phyloP scores from a whole-genome alignment of 192 early-diverging fungal species.

The Chytriomyces sp. region DNA sequence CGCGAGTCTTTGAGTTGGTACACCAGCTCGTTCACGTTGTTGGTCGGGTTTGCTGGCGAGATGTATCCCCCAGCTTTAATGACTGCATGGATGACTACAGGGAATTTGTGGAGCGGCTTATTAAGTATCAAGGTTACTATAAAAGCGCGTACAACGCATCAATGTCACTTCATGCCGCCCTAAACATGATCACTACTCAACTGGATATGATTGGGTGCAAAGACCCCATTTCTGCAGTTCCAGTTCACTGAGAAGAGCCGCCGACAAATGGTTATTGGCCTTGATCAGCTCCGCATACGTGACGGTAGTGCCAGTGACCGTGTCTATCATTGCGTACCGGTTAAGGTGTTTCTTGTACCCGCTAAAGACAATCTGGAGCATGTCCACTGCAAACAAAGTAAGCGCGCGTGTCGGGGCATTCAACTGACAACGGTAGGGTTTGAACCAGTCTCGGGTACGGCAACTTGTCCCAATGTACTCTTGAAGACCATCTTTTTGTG shows the following conservation, averaged over 20 bases:
- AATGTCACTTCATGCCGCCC: too few relatives aligned
- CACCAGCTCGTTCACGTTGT: conserved; percentile 75
- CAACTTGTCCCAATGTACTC: too few relatives aligned
- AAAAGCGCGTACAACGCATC: neutral
- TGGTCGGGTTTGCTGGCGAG: conserved; percentile 79
- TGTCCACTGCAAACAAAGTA: conserved; percentile 15
- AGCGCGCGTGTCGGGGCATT: too few relatives aligned
- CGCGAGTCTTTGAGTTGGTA: conserved; percentile 72
- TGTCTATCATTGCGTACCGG: conserved; percentile 55
- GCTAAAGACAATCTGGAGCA: conserved; percentile 25
- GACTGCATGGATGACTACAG: conserved; percentile 60
- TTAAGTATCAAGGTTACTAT: neutral
- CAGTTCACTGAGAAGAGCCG: conserved; percentile 53
- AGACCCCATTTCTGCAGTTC: conserved; percentile 70
- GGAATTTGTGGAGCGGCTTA: conserved; percentile 28
- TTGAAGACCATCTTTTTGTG: too few relatives aligned
- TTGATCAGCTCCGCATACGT: conserved; percentile 53
- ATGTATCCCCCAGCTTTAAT: conserved; percentile 67
- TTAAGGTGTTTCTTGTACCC: neutral
- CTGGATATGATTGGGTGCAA: conserved; percentile 69
- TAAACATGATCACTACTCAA: neutral
- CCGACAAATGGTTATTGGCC: conserved; percentile 50
- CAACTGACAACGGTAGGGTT: too few relatives aligned
- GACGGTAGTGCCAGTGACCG: conserved; percentile 44
- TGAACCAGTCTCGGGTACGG: too few relatives aligned